phyloP scores from a whole-genome alignment of 805 yeast genomes.

The Pichia phayaonensis region DNA sequence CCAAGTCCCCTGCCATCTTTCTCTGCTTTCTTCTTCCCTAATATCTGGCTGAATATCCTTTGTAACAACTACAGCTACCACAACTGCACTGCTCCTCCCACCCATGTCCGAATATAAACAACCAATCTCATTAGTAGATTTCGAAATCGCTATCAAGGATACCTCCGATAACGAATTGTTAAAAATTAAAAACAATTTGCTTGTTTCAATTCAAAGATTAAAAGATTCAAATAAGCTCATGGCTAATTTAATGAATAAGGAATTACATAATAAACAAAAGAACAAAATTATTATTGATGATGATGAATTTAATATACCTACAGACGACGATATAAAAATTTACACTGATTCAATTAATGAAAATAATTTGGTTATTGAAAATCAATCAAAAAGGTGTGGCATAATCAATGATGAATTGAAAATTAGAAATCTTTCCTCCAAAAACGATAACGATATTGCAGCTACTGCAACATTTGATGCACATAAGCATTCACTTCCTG shows the following conservation, averaged over 20 bases:
- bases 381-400: conserved; percentile 40
- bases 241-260: conserved; percentile 33
- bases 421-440: conserved; percentile 30
- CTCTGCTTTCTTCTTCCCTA: too few relatives aligned
- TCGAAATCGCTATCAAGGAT: conserved; percentile 23
- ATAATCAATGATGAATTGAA: conserved; percentile 40
- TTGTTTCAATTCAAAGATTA: conserved; percentile 38
- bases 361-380: conserved; percentile 45
- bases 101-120: conserved; percentile 20
- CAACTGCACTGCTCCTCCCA: too few relatives aligned
- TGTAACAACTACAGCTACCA: too few relatives aligned
- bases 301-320: conserved; percentile 31
- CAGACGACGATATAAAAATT: conserved; percentile 38
- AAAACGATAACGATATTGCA: neutral
- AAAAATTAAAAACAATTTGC: conserved; percentile 27
- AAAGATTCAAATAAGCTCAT: conserved; percentile 45
- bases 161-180: conserved; percentile 38
- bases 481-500: neutral
- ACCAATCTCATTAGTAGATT: conserved; percentile 26
- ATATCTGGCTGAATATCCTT: too few relatives aligned
- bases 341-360: conserved; percentile 51
- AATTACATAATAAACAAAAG: conserved; percentile 10
- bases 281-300: conserved; percentile 18
- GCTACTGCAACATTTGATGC: neutral
- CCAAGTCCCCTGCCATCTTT: too few relatives aligned